Base-by-base conservation (phyloP, 176 grass and related monocot species). In the Echinochloa phyllopogon region DNA sequence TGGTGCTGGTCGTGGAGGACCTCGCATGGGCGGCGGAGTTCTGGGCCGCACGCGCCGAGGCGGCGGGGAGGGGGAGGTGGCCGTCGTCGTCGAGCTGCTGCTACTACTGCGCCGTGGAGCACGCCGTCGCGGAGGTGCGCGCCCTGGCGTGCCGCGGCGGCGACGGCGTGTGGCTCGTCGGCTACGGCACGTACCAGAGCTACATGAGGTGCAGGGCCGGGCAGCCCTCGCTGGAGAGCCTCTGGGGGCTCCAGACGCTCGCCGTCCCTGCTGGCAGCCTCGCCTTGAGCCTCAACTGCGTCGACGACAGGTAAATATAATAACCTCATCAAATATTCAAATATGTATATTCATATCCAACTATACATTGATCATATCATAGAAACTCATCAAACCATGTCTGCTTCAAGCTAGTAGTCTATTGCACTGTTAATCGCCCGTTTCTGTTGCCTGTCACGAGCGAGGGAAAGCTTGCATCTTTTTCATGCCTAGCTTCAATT, bases 201-300 rank as follows among this genome's bases (percentile, higher is more conserved):
- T 91, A 96, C 85, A 91, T 89, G 62, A 80, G 76, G 78, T 96
- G 94, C 60, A 83, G 89, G 10, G 77, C 27, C 14, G 94, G 94
- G 4, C 42, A 84, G 41, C 94, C 91, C 13, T 96, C 94, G 51
- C 65, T 96, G 68, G 94, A 93, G 61, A 83, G 42, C 59, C 61
- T 96, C 20, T 96, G 91, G 94, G 89, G 69, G 0, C 76, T 96
- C 62, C 94, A 96, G 75, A 84, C 84, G 78, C 57, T 93, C 62
- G 83, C 87, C 61, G 79, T 91, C 60, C 91, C 87, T 10, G 44
- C 60, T 51, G 73, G 89, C 11, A 89, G 89, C 69, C 91, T 96
- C 75, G 68, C 74, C 6, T 60, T 96, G 45, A 96, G 89, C 49
- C 91, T 96, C 65, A 93, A 42, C 42, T 91, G 71, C 63, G 72